phyloP scores from a whole-genome alignment of 2,329 filamentous ascomycete species.

The Periconia sp. region DNA sequence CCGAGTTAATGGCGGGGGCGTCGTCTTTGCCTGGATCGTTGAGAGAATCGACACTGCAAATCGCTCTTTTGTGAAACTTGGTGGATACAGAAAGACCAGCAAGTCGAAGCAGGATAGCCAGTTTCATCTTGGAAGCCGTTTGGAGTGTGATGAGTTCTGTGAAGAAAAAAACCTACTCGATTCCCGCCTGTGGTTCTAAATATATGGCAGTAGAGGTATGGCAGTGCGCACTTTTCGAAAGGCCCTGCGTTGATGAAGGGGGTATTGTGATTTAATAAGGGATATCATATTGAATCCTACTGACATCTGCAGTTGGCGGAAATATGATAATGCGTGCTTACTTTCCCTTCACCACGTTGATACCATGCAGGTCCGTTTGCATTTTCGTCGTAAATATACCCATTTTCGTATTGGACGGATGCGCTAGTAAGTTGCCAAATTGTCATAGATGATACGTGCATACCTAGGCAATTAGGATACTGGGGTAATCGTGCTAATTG shows the following conservation, averaged over 20 bases:
- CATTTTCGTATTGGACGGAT: too few relatives aligned
- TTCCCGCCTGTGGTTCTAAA: too few relatives aligned
- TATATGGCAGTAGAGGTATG: too few relatives aligned
- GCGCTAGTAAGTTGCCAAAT: neutral
- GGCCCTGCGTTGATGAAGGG: neutral
- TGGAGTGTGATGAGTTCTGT: too few relatives aligned
- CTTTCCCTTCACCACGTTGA: neutral
- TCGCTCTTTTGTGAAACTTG: conserved; percentile 13
- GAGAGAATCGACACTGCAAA: conserved; percentile 38
- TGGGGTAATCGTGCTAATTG: too few relatives aligned
- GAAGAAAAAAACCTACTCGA: too few relatives aligned
- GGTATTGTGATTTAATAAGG: neutral
- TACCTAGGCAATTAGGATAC: too few relatives aligned
- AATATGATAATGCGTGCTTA: neutral
- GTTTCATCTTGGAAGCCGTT: neutral
- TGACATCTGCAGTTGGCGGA: neutral
- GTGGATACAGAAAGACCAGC: neutral
- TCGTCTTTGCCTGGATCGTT: conserved; percentile 43
- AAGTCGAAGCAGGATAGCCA: neutral
- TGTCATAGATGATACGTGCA: neutral
- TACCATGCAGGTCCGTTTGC: too few relatives aligned
- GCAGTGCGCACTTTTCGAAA: neutral
- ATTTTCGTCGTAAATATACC: too few relatives aligned
- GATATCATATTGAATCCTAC: neutral
- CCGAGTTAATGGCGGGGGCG: conserved; percentile 47